These are phyloP conservation scores for Wickerhamomyces mucosus DNA, from an alignment of 805 yeast genomes.

Conservation along the genomic window DNA sequence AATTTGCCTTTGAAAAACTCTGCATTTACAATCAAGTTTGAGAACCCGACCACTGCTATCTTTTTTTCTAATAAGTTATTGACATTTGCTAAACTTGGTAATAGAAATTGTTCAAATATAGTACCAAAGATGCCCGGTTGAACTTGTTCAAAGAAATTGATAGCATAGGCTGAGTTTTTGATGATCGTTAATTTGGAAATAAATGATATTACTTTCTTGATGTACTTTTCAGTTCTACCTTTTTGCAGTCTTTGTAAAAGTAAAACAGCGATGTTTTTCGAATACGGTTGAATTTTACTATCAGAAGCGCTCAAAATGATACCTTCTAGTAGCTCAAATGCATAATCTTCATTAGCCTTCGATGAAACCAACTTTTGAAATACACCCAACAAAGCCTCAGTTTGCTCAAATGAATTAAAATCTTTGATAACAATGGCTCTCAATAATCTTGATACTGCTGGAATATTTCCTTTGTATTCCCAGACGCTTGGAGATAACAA, in stretches of 20 bases:
- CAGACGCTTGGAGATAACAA: conserved; percentile 83
- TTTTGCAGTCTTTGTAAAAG: conserved; percentile 73
- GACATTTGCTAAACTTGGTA: conserved; percentile 33
- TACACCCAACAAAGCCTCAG: conserved; percentile 84
- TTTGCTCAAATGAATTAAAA: conserved; percentile 18
- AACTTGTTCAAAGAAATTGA: conserved; percentile 61
- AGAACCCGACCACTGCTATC: conserved; percentile 39
- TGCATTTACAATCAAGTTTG: conserved; percentile 31
- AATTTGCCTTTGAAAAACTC: conserved; percentile 32
- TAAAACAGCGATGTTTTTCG: conserved; percentile 66
- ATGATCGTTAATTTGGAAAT: conserved; percentile 42
- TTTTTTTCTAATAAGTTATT: conserved; percentile 48
- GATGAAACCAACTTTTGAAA: conserved; percentile 90
- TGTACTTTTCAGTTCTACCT: conserved; percentile 74
- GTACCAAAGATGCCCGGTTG: conserved; percentile 52
- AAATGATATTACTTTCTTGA: conserved; percentile 61
- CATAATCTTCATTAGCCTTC: conserved; percentile 67
- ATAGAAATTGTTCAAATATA: conserved; percentile 29
- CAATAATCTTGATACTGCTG: conserved; percentile 79
- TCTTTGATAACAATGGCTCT: conserved; percentile 48
- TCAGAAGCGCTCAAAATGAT: conserved; percentile 53
- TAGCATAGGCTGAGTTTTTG: conserved; percentile 40
- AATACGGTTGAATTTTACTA: conserved; percentile 36
- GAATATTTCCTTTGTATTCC: conserved; percentile 90
- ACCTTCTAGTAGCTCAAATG: conserved; percentile 74